These are phyloP conservation scores for Xylariaceae sp. DNA, from an alignment of 2,329 filamentous ascomycete genomes.

Conservation along the genomic window DNA sequence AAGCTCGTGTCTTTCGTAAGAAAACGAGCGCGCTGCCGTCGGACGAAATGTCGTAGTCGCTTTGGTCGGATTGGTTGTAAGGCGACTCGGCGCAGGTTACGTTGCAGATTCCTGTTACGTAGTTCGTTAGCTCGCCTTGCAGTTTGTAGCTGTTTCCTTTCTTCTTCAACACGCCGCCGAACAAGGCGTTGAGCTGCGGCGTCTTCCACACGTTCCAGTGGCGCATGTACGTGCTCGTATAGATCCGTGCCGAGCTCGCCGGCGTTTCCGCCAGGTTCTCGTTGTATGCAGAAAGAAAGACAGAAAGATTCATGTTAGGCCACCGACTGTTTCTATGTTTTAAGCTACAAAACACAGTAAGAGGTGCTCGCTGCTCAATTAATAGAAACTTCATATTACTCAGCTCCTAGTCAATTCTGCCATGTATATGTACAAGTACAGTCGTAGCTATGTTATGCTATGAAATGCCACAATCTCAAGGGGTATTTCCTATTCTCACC, in stretches of 20 bases:
- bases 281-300: too few relatives aligned
- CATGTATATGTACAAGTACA: too few relatives aligned
- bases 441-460: too few relatives aligned
- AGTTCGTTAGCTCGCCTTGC: slow-evolving; percentile 32
- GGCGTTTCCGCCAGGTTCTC: slow-evolving; percentile 43
- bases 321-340: too few relatives aligned
- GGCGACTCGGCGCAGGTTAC: slow-evolving; percentile 40
- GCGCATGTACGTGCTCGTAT: slow-evolving; percentile 53
- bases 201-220: slow-evolving; percentile 57
- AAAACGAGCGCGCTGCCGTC: slow-evolving; percentile 47
- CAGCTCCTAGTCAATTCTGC: too few relatives aligned
- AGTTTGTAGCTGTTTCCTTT: slow-evolving; percentile 26
- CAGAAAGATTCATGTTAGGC: too few relatives aligned
- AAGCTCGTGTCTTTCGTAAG: slow-evolving; percentile 53
- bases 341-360: too few relatives aligned
- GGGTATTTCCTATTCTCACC: too few relatives aligned
- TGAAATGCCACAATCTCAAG: too few relatives aligned
- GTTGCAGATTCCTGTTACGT: slow-evolving; percentile 33
- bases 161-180: slow-evolving; percentile 49
- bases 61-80: slow-evolving; percentile 49
- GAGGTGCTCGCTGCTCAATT: too few relatives aligned
- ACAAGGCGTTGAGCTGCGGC: slow-evolving; percentile 54
- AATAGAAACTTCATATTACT: too few relatives aligned
- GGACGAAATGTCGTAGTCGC: slow-evolving; percentile 56
- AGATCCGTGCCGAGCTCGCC: slow-evolving; percentile 50